These are phyloP conservation scores for Vanrija sp. DNA, from an alignment of 1,284 basidiomycete genomes.

Conservation along the genomic window DNA sequence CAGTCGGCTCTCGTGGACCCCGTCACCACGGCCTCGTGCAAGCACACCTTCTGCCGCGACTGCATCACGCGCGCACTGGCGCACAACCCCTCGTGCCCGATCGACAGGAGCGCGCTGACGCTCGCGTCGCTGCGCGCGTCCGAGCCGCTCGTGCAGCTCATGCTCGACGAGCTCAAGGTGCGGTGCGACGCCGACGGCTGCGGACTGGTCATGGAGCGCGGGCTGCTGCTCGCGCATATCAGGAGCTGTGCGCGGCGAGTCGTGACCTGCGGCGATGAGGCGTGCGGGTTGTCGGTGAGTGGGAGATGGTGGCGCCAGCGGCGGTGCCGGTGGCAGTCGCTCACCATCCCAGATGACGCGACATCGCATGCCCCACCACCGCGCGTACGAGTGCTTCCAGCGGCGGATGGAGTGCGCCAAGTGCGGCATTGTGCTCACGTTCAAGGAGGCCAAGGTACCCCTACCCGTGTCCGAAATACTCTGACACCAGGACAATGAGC, in stretches of 20 bases:
- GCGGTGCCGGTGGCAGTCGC: slow-evolving; percentile 8
- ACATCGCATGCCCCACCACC: slow-evolving; percentile 34
- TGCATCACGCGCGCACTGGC: slow-evolving; percentile 67
- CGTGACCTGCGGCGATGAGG: slow-evolving; percentile 54
- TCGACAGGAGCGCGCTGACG: slow-evolving; percentile 66
- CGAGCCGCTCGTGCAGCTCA: slow-evolving; percentile 35
- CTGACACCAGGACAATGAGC: slow-evolving; percentile 2
- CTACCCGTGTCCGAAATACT: background rate
- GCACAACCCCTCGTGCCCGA: slow-evolving; percentile 60
- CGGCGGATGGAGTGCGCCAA: slow-evolving; percentile 36
- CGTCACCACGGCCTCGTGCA: slow-evolving; percentile 62
- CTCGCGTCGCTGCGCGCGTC: slow-evolving; percentile 21
- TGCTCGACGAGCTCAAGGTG: slow-evolving; percentile 77
- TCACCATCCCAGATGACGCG: slow-evolving; percentile 29
- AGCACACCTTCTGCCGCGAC: slow-evolving; percentile 75
- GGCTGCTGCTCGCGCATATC: slow-evolving; percentile 63
- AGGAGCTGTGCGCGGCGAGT: slow-evolving; percentile 61
- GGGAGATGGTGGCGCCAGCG: slow-evolving; percentile 44
- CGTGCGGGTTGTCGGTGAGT: slow-evolving; percentile 49
- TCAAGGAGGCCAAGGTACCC: slow-evolving; percentile 24
- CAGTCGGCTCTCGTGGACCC: slow-evolving; percentile 75
- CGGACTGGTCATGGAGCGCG: slow-evolving; percentile 62
- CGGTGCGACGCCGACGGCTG: slow-evolving; percentile 61
- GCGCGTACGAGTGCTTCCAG: slow-evolving; percentile 43
- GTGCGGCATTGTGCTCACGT: slow-evolving; percentile 29